Percentiles rank a stretch among this genome's conserved stretches.
Evolutionary conservation across 192 early-diverging fungal genomes (phyloP).

Genomic region (Linderina pennispora): DNA sequence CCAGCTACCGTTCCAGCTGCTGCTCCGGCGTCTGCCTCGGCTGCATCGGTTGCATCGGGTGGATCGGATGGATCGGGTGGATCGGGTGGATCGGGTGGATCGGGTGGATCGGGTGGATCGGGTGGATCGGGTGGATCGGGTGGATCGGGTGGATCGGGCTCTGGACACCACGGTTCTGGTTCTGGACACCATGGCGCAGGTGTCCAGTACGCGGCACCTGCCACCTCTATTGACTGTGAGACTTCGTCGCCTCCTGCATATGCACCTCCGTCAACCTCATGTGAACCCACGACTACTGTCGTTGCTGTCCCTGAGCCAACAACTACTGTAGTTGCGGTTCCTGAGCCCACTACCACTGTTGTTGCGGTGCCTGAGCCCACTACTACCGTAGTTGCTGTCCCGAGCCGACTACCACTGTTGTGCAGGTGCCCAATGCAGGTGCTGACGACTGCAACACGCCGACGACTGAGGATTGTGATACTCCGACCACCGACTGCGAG

Average conservation of each 20-base stretch:
- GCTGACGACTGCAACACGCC: constrained; percentile 18
- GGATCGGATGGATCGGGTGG: background rate
- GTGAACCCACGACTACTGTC: constrained; percentile 6
- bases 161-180: constrained; percentile 8
- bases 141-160: background rate
- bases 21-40: background rate
- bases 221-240: too few relatives aligned
- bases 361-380: constrained; percentile 1
- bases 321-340: too few relatives aligned
- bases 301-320: constrained; percentile 6
- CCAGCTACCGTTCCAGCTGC: background rate
- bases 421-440: constrained; percentile 5
- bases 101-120: background rate
- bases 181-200: background rate
- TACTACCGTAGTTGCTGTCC: constrained; percentile 3
- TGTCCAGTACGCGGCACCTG: background rate
- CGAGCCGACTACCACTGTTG: constrained; percentile 4
- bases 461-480: too few relatives aligned
- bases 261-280: constrained; percentile 1
- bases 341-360: background rate
- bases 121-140: background rate
- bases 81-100: background rate
- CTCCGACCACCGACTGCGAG: too few relatives aligned
- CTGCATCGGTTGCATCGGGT: background rate
- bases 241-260: too few relatives aligned